Base-by-base conservation (phyloP, 2,329 filamentous ascomycete genomes). In the Cordyceps fumosorosea region DNA sequence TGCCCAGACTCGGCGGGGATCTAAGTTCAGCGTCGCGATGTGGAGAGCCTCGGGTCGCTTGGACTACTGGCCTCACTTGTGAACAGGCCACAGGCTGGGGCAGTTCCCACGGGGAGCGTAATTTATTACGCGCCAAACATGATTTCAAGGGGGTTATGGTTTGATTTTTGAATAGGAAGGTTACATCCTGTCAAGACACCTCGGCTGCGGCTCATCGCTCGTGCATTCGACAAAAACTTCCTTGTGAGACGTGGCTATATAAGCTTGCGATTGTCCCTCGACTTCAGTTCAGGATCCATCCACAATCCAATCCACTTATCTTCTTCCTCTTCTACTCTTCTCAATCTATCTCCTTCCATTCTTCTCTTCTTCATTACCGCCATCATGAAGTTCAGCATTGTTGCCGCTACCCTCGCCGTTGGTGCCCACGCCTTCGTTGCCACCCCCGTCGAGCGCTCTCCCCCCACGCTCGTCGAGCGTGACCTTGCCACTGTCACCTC, bases 401-500 rank as follows among this genome's bases (percentile, higher is more conserved):
- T 53, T 56, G 40, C 58, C 10, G 29, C 56, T 53, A 45, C 63
- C 52, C 60, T 64, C 63, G 34, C 58, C 44, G 56, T 51, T 40
- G 53, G 62, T 34, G 55, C 63, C 47, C 50, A 45, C 22, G 63
- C 60, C 60, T 51, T 62, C 32, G 63, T 64, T 29, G 62, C 62
- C 47, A 52, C 58, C 3, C 58, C 58, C 11, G 55, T 62, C 50
- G 50, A 52, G 37, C 47, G 54, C 50, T 56, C 45, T 12, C 52
- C 59, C 20, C 53, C 62, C 34, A 48, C 62, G 4, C 34, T 64
- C 56, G 56, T 60, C 18, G 61, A 61, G 24, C 64, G 63, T 18
- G 64, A 66, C 40, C 42, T 65, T 4, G 45, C 57, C 20, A 64
- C 63, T 3, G 64, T 59, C 52, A 64, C 54, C 6, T 60, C 57